Evolutionary conservation across 2,329 filamentous ascomycete genomes (phyloP).

Genomic region (Penicillium rolfsii): DNA sequence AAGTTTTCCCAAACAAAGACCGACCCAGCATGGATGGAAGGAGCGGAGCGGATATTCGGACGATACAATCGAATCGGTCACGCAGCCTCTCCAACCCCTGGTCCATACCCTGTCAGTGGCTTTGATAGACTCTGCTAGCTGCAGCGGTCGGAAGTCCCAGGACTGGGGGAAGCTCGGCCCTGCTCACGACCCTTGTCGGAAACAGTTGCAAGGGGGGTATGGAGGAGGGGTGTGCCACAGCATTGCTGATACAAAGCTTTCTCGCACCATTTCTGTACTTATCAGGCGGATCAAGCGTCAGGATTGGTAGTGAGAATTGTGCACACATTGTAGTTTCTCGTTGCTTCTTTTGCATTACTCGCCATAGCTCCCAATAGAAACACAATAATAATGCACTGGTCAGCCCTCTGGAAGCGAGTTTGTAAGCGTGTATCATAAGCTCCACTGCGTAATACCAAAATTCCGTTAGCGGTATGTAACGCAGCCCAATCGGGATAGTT

Average conservation of each 20-base stretch:
- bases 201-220: slow-evolving; percentile 11
- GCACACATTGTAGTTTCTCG: not conserved
- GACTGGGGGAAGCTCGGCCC: slow-evolving; percentile 1
- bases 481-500: slow-evolving; percentile 4
- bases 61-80: slow-evolving; percentile 16
- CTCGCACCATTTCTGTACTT: not conserved
- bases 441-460: slow-evolving; percentile 18
- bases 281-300: not conserved
- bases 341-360: slow-evolving; percentile 4
- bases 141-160: slow-evolving; percentile 16
- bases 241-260: not conserved
- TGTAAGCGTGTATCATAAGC: not conserved
- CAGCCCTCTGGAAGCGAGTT: not conserved
- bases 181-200: slow-evolving; percentile 1
- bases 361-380: not conserved
- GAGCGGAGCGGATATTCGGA: slow-evolving; percentile 2
- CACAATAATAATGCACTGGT: not conserved
- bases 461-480: slow-evolving; percentile 11
- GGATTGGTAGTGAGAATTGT: not conserved
- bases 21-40: not conserved
- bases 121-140: slow-evolving; percentile 23
- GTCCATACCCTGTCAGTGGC: slow-evolving; percentile 20
- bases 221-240: not conserved
- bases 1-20: not conserved
- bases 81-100: slow-evolving; percentile 9